Conservation (phyloP, 306 rosid species). For the Lagenaria siceraria region DNA sequence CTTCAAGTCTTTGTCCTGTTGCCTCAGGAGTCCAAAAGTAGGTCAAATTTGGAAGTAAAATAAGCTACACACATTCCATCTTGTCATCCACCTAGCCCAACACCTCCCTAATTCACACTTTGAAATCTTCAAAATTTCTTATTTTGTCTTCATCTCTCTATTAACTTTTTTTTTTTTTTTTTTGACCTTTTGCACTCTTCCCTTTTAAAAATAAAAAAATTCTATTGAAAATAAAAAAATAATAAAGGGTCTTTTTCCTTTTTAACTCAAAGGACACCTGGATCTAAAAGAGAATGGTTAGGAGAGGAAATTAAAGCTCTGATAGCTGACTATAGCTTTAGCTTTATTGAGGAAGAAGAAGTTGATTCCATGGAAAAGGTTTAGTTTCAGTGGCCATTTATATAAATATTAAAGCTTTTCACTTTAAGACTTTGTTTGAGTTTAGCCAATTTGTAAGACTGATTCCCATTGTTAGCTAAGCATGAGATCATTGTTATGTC, state of each 20-base stretch:
- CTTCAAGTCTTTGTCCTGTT: background rate
- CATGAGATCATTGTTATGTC: background rate
- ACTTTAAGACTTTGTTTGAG: background rate
- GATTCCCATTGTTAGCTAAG: background rate
- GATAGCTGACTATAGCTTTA: background rate
- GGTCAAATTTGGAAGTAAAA: constrained; percentile 1
- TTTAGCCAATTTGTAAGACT: background rate
- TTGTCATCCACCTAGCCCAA: constrained; percentile 5
- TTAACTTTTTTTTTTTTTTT: background rate
- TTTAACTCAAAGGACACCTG: background rate
- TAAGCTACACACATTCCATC: constrained; percentile 7
- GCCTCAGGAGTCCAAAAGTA: background rate
- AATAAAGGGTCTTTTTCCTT: background rate
- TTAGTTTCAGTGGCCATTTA: background rate
- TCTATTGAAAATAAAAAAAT: background rate
- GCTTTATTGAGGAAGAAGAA: background rate
- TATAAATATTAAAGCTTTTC: background rate
- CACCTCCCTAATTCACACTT: background rate
- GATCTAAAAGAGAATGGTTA: background rate
- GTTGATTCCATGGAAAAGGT: background rate
- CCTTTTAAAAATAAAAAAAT: background rate
- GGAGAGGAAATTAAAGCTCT: background rate
- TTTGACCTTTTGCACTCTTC: background rate
- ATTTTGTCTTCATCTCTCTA: constrained; percentile 1
- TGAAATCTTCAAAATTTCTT: background rate